Base-by-base conservation (phyloP, 23 red algal genomes). In the Gracilaria caudata region DNA sequence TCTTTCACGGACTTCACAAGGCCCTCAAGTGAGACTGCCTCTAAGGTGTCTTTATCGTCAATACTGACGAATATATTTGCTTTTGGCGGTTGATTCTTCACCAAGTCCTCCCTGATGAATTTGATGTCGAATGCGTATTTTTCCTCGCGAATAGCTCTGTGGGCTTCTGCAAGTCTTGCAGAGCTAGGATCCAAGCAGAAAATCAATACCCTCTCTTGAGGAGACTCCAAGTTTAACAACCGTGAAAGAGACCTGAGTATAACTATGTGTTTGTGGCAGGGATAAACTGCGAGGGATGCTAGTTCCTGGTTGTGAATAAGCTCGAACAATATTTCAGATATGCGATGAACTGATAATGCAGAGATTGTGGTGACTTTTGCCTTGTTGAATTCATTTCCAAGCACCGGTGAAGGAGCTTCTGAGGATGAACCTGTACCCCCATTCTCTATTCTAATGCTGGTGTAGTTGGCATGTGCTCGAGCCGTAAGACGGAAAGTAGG, bases 271-370 rank as follows among this genome's bases (percentile, higher is more conserved):
- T 75, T 75, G 29, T 75, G 70, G 19, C 70, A 75, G 3, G 70
- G 70, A 29, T 75, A 75, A 6, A 47, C 70, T 24, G 24, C 70
- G 25, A 75, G 43, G 4, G 70, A 75, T 25, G 39, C 19, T 40
- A 75, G 4, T 47, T 49, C 43, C 43, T 43, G 39, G 40, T 47
- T 49, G 70, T 75, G 70, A 3, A 75, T 9, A 23, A 75, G 13
- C 37, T 75, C 70, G 21, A 75, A 75, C 33, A 75, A 75, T 43
- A 75, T 40, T 47, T 75, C 70, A 75, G 43, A 25, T 26, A 75
- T 49, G 14, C 70, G 70, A 47, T 75, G 70, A 49, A 46, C 43
- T 13, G 70, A 49, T 75, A 49, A 9, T 2, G 19, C 70, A 29
- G 70, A 75, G 20, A 46, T 4, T 36, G n/a, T 45, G 43, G 16